Conservation (phyloP, 441 rosid genomes). For the Adansonia grandidieri region DNA sequence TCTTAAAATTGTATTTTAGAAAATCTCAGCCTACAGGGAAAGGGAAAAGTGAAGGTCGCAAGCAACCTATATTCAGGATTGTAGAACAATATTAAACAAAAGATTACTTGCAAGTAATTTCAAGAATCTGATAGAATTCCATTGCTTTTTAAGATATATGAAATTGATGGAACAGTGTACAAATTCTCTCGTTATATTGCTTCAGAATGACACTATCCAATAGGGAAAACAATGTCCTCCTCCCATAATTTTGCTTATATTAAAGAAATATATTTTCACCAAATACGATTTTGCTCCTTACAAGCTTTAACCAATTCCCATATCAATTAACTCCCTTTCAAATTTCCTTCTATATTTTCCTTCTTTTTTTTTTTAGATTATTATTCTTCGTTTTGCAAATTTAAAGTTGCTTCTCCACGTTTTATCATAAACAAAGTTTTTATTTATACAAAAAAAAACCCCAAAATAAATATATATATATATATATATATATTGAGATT, state of each 20-base stretch:
- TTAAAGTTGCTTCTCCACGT: neutral
- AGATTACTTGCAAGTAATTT: slow-evolving; percentile 15
- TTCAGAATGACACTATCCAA: neutral
- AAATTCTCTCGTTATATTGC: neutral
- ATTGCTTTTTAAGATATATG: neutral
- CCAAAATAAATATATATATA: too few species aligned
- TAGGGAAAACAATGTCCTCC: neutral
- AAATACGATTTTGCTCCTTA: too few species aligned
- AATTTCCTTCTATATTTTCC: too few species aligned
- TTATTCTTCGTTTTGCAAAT: neutral
- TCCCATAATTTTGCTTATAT: neutral
- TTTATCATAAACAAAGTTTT: neutral
- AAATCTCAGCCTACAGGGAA: neutral
- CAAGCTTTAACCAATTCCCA: too few species aligned
- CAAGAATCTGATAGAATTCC: neutral
- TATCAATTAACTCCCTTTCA: too few species aligned
- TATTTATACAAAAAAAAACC: too few species aligned
- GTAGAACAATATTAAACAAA: neutral
- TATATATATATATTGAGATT: too few species aligned
- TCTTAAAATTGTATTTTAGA: neutral
- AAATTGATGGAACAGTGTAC: neutral
- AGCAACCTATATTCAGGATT: slow-evolving; percentile 15
- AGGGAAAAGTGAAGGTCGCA: neutral
- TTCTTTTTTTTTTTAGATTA: too few species aligned
- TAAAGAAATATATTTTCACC: neutral